Conservation (phyloP, 139 green algal species). For the Astrephomene gubernaculifera region DNA sequence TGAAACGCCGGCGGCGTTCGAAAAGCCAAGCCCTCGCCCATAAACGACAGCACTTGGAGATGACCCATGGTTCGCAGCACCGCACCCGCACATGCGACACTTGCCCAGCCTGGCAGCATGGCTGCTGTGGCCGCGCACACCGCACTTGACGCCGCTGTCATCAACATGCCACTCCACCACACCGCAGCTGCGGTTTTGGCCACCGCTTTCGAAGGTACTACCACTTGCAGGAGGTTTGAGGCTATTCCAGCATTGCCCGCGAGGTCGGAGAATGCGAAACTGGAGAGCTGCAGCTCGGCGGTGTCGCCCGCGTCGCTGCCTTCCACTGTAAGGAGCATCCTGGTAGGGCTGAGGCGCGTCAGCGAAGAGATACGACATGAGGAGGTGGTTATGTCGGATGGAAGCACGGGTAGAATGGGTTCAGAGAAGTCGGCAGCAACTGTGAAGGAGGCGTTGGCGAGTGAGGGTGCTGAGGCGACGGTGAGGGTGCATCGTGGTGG, state of each 20-base stretch:
- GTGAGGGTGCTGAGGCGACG: neutral
- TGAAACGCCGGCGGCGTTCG: neutral
- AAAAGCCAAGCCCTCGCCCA: neutral
- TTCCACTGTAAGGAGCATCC: neutral
- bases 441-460: slow-evolving; percentile 25
- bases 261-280: slow-evolving; percentile 16
- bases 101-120: too few species aligned
- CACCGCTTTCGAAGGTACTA: too few species aligned
- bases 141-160: too few species aligned
- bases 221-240: too few species aligned
- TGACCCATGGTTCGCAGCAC: slow-evolving; percentile 32
- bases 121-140: too few species aligned
- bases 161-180: too few species aligned
- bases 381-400: neutral
- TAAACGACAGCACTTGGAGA: neutral
- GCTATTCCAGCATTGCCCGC: slow-evolving; percentile 25
- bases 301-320: neutral
- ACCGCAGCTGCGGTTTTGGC: too few species aligned
- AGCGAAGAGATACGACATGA: neutral
- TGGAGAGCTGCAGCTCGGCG: slow-evolving; percentile 5
- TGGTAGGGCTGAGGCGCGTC: neutral
- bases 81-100: slow-evolving; percentile 15
- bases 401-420: slow-evolving; percentile 1
- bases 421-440: slow-evolving; percentile 16
- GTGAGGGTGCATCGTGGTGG: neutral